A percentile compares a stretch with the other conserved stretches of the same genome.
Conservation (phyloP, 1,284 basidiomycete genomes). For the Schizophyllum commune region DNA sequence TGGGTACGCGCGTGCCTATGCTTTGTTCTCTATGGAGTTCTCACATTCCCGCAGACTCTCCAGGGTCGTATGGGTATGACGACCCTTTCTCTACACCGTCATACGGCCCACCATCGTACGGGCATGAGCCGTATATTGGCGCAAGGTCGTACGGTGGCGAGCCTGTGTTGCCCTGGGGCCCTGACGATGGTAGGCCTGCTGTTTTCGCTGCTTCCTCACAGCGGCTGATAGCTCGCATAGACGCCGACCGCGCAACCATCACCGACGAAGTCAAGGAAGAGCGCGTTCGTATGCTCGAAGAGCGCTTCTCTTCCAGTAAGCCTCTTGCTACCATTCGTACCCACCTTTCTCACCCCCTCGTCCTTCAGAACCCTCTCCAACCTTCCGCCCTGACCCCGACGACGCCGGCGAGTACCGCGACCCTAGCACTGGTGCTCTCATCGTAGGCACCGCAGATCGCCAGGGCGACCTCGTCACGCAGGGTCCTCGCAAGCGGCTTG, state of each 20-base stretch:
- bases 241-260: slow-evolving; percentile 20
- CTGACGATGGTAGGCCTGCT: slow-evolving; percentile 8
- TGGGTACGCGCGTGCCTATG: not conserved
- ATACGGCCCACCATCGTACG: not conserved
- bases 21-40: not conserved
- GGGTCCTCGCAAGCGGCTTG: slow-evolving; percentile 51
- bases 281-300: slow-evolving; percentile 58
- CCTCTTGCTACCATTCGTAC: no score
- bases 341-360: no score
- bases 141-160: not conserved
- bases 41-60: not conserved
- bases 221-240: not conserved
- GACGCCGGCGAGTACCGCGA: not conserved
- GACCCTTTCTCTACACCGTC: not conserved
- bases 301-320: not conserved
- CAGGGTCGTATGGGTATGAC: not conserved
- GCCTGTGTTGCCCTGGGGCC: not conserved
- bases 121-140: not conserved
- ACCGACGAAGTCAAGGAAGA: slow-evolving; percentile 52
- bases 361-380: not conserved
- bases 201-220: no score
- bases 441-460: slow-evolving; percentile 49
- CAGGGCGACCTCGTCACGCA: slow-evolving; percentile 52
- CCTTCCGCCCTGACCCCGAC: not conserved
- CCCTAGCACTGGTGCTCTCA: slow-evolving; percentile 26